These are phyloP conservation scores for Plantago major DNA, from an alignment of 257 asterid species.

Conservation along the genomic window DNA sequence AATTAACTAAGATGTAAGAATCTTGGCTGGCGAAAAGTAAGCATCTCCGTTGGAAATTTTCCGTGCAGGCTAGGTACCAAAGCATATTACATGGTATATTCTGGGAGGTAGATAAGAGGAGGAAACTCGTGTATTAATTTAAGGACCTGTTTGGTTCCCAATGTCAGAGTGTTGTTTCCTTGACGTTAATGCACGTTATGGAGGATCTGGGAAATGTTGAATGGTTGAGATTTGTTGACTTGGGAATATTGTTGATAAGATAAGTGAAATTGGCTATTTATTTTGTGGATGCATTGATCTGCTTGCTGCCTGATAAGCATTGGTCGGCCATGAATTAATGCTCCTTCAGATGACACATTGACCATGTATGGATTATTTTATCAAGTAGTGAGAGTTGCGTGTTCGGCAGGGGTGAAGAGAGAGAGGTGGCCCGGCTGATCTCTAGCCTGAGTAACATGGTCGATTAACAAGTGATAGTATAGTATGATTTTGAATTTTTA, in stretches of 20 bases:
- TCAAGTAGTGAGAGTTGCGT: too few relatives aligned
- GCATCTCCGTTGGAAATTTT: neutral
- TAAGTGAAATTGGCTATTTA: constrained; percentile 6
- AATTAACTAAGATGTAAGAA: neutral
- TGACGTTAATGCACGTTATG: too few relatives aligned
- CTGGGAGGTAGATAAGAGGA: neutral
- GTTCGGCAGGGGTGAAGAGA: too few relatives aligned
- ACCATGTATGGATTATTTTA: too few relatives aligned
- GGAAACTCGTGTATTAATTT: too few relatives aligned
- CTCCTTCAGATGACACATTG: neutral
- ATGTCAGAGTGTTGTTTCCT: too few relatives aligned
- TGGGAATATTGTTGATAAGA: neutral
- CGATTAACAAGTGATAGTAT: too few relatives aligned
- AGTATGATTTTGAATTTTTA: too few relatives aligned
- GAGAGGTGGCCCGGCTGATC: too few relatives aligned
- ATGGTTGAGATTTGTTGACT: neutral
- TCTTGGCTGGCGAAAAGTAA: neutral
- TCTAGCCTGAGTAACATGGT: too few relatives aligned
- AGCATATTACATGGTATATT: constrained; percentile 2
- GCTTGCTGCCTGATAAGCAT: neutral
- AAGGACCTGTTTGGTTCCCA: too few relatives aligned
- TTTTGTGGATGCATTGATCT: neutral
- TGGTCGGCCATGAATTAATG: neutral
- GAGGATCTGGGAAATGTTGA: neutral
- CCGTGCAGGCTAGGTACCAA: neutral